Conservation (phyloP, 2,329 filamentous ascomycete genomes). For the Colletotrichum cordylinicola region DNA sequence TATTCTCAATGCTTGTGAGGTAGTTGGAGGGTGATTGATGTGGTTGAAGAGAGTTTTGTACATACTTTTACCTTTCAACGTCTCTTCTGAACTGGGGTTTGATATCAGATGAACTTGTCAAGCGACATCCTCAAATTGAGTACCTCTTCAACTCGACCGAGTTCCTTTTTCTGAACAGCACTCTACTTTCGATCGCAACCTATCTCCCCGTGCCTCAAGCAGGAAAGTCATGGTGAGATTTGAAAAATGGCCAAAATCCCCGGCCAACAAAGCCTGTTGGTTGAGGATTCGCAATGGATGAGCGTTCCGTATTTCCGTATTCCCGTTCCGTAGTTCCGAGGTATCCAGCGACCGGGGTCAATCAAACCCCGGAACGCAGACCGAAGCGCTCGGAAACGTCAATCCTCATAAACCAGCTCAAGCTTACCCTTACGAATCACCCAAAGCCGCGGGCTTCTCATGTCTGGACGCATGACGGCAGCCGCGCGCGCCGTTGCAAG, state of each 20-base stretch:
- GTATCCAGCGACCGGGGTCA: neutral
- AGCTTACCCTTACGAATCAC: neutral
- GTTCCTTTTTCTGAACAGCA: neutral
- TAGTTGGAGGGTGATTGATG: neutral
- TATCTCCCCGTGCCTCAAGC: neutral
- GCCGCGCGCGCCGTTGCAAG: neutral
- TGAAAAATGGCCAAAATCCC: neutral
- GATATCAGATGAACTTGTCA: neutral
- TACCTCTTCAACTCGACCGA: neutral
- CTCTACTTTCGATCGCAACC: neutral
- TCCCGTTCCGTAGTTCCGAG: neutral
- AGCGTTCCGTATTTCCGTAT: neutral
- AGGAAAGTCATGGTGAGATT: neutral
- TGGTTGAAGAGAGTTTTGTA: neutral
- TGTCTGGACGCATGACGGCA: neutral
- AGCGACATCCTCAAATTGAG: neutral
- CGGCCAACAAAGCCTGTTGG: neutral
- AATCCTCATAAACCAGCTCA: neutral
- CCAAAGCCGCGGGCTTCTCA: neutral
- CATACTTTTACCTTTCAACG: neutral
- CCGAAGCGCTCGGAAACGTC: neutral
- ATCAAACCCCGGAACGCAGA: neutral
- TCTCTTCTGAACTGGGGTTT: neutral
- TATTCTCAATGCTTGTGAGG: conserved; percentile 24
- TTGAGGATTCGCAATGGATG: neutral